Evolutionary conservation across 768 basidiomycete species (phyloP), one percentile per base, ranked within the genome.

Genomic region (Psilocybe azurescens): DNA sequence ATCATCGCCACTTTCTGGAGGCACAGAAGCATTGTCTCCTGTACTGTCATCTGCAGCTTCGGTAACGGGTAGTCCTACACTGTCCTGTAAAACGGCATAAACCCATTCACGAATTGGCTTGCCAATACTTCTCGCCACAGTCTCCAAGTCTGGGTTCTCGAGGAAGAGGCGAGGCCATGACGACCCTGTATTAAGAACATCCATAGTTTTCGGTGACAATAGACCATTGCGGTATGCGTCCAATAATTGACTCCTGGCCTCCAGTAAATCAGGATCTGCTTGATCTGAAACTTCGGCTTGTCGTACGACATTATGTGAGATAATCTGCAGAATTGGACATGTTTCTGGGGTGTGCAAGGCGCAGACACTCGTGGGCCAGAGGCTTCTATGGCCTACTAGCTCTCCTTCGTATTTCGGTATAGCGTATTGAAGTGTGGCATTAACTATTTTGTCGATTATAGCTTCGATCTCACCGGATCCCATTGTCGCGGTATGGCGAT

Each of bases 401-500:
- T 78, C 77, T 41, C 79, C 81, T 51, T 82, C 82, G 54, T 80
- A 79, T 69, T 83, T 85, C 2, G 89, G 86, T 36, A 94, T 86
- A 14, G 90, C 88, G 69, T 94, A 94, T 70, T 91, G 88, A 28
- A 94, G 77, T 1, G 92, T 87, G 16, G 89, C 86, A 64, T 89
- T 86, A 7, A 89, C 90, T 16, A 93, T 83, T 52, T 83, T 81
- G 54, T 93, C 89, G 32, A 89, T 79, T 47, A 91, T 83, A 11
- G 68, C 73, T 51, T 89, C 88, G 29, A 87, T 75, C 73, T 94
- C 91, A n/a, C 86, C 86, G 0, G 85, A 74, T 9, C 83, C 80
- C 69, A 89, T 74, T 2, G 79, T 78, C 14, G 81, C 72, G 8
- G 76, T 70, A 3, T 83, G 80, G 61, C 88, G 77, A 3, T 74